Evolutionary conservation across 2,329 filamentous ascomycete genomes (phyloP), one percentile per base, ranked within the genome.

Genomic region (Akanthomyces lecanii): DNA sequence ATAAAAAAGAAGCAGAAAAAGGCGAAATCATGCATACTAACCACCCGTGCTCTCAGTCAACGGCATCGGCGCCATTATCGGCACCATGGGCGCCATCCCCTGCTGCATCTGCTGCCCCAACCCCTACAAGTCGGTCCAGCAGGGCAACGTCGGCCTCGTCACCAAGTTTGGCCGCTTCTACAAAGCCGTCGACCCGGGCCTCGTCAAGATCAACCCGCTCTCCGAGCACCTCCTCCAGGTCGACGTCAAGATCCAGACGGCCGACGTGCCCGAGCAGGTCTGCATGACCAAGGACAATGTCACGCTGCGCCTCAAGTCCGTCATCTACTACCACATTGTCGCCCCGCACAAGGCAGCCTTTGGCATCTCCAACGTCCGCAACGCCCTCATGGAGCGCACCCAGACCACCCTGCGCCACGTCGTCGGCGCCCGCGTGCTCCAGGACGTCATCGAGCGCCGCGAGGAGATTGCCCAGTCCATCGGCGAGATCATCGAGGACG

Each of bases 231-330:
- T 99, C 48, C 89, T 92, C 69, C 91, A 96, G 71, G 89, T 99
- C 73, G 95, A 99, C 76, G 95, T 99, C 79, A 99, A 98, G 87
- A 97, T 98, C 70, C 95, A 99, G 80, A 97, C 97, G 68, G 92
- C 96, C 75, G 89, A 99, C 81, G 95, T 99, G 28, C 94, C 94
- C 21, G 88, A 93, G 78, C 95, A 99, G 78, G 87, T 94, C 66
- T 98, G 95, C 83, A 99, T 99, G 93, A 99, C 95, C 76, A 98
- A 98, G 81, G 95, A 99, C 82, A 99, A 99, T 72, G 95, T 98
- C 67, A 96, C 91, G 52, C 83, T 99, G 48, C 89, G 93, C 71
- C 83, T 99, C 69, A 98, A 93, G 54, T 96, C 91, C 6, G 95
- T 99, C 74, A 97, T 99, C 79, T 99, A 99, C 85, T 99, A 99